phyloP scores from a whole-genome alignment of 805 yeast species.

The Metschnikowia amazonensis region DNA sequence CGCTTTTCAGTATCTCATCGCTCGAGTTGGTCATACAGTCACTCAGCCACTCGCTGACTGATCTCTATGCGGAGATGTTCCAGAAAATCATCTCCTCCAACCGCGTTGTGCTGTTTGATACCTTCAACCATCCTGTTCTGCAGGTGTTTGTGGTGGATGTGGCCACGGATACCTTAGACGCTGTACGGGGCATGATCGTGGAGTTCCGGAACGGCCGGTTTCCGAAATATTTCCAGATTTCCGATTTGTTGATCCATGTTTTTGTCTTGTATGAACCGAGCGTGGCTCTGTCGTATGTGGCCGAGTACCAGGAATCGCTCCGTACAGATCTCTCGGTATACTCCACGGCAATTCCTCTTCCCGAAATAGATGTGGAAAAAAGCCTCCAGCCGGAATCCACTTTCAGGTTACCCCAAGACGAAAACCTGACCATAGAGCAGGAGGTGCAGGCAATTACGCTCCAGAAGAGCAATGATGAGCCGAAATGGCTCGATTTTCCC shows the following conservation, averaged over 20 bases:
- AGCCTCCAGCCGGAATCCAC: slow-evolving; percentile 15
- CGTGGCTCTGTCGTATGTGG: slow-evolving; percentile 10
- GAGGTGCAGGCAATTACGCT: slow-evolving; percentile 41
- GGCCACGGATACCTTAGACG: slow-evolving; percentile 46
- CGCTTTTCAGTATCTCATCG: slow-evolving; percentile 37
- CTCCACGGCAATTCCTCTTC: slow-evolving; percentile 26
- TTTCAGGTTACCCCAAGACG: slow-evolving; percentile 18
- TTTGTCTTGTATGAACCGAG: slow-evolving; percentile 30
- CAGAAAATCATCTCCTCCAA: slow-evolving; percentile 57
- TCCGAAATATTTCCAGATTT: slow-evolving; percentile 64
- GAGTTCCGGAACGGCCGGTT: slow-evolving; percentile 46
- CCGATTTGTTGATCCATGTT: slow-evolving; percentile 50
- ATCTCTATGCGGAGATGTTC: slow-evolving; percentile 53
- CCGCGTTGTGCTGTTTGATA: slow-evolving; percentile 71
- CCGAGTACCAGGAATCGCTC: slow-evolving; percentile 37
- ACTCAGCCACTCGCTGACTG: slow-evolving; percentile 5
- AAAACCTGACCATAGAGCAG: slow-evolving; percentile 47
- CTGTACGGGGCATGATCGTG: slow-evolving; percentile 56
- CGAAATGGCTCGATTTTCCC: slow-evolving; percentile 24
- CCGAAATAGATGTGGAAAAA: slow-evolving; percentile 46
- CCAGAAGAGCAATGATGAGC: slow-evolving; percentile 13
- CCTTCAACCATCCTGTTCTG: slow-evolving; percentile 81
- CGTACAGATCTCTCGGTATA: slow-evolving; percentile 24
- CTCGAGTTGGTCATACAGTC: slow-evolving; percentile 27
- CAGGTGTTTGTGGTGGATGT: slow-evolving; percentile 64